Conservation (phyloP, 768 basidiomycete species). For the Phallus indusiatus region DNA sequence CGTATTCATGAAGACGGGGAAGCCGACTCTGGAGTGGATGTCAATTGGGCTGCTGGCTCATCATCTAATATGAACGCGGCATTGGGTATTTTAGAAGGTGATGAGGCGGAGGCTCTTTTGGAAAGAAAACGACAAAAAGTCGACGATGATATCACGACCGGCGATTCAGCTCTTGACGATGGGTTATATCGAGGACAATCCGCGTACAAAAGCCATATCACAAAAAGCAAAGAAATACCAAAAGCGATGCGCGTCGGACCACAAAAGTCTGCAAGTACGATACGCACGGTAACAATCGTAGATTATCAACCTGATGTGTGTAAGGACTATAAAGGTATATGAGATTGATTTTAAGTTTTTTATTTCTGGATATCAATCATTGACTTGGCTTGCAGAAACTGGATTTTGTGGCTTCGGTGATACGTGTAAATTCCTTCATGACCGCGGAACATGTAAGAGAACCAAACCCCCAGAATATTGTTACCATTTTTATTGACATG, state of each 20-base stretch:
- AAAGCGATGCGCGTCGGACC: slow-evolving; percentile 84
- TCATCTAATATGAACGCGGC: slow-evolving; percentile 65
- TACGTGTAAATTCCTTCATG: slow-evolving; percentile 98
- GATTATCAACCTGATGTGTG: slow-evolving; percentile 99
- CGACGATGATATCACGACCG: slow-evolving; percentile 42
- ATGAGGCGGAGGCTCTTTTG: slow-evolving; percentile 68
- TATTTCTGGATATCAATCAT: slow-evolving; percentile 7
- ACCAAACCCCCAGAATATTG: background rate
- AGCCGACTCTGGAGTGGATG: slow-evolving; percentile 47
- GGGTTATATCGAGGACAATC: slow-evolving; percentile 81
- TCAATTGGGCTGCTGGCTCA: slow-evolving; percentile 65
- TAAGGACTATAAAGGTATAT: slow-evolving; percentile 96
- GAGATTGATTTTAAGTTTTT: slow-evolving; percentile 5
- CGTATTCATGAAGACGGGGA: slow-evolving; percentile 40
- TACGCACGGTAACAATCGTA: slow-evolving; percentile 87
- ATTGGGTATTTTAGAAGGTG: slow-evolving; percentile 72
- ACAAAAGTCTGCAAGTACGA: slow-evolving; percentile 67
- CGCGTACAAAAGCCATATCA: slow-evolving; percentile 71
- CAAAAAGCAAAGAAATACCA: slow-evolving; percentile 74
- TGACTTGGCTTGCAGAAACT: slow-evolving; percentile 52
- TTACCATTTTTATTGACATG: background rate
- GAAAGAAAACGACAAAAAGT: slow-evolving; percentile 55
- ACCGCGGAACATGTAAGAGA: slow-evolving; percentile 83
- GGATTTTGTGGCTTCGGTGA: slow-evolving; percentile 99
- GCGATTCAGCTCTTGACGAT: slow-evolving; percentile 62